Evolutionary conservation across 495 filamentous ascomycete genomes (phyloP).

Genomic region (Hypoxylon perforatum): DNA sequence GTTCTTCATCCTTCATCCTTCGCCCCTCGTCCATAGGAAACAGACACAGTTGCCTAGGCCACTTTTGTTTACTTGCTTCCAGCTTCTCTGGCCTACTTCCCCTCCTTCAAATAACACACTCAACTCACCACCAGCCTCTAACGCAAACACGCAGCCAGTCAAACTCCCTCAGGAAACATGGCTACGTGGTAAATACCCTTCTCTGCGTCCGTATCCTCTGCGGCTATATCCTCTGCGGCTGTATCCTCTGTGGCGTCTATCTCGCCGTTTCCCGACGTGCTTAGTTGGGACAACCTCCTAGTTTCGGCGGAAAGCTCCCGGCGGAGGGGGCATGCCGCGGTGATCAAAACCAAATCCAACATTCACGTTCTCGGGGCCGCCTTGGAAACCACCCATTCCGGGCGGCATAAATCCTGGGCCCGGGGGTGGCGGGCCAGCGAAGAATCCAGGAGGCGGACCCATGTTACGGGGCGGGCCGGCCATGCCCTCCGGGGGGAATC

Average conservation of each 20-base stretch:
- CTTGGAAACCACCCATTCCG: constrained; percentile 60
- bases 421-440: constrained; percentile 53
- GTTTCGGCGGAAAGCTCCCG: constrained; percentile 48
- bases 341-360: constrained; percentile 56
- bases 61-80: too few relatives aligned
- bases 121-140: too few relatives aligned
- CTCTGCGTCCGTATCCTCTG: neutral
- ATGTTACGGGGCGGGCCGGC: constrained; percentile 53
- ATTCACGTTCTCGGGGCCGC: constrained; percentile 55
- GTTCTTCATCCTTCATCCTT: too few relatives aligned
- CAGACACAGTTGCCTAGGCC: too few relatives aligned
- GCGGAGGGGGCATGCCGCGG: constrained; percentile 55
- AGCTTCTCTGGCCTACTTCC: too few relatives aligned
- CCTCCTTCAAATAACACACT: too few relatives aligned
- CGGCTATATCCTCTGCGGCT: neutral
- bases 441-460: constrained; percentile 63
- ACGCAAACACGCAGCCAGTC: too few relatives aligned
- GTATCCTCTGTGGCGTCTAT: too few relatives aligned
- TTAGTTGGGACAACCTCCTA: constrained; percentile 22
- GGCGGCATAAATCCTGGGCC: constrained; percentile 57
- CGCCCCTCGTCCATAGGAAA: too few relatives aligned
- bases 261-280: too few relatives aligned
- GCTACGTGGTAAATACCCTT: too few relatives aligned
- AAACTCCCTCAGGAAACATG: too few relatives aligned
- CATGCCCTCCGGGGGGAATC: constrained; percentile 58